These are phyloP conservation scores for Apocynum venetum DNA, from an alignment of 257 asterid species.

Conservation along the genomic window DNA sequence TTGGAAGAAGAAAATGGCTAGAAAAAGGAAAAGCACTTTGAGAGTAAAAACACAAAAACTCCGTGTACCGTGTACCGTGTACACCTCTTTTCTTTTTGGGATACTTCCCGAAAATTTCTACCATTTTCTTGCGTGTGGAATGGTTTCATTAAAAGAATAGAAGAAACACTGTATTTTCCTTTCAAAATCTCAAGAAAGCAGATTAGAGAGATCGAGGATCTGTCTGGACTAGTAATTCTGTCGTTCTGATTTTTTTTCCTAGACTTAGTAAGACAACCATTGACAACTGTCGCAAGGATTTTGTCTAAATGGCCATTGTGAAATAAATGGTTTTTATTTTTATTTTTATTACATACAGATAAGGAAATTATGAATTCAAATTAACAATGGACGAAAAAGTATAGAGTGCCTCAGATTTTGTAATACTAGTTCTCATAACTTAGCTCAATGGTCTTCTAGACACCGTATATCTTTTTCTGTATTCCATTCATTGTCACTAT, in stretches of 20 bases:
- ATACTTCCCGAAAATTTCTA: background rate
- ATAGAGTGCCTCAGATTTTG: no score
- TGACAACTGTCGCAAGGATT: background rate
- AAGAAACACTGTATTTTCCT: background rate
- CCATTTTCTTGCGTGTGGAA: background rate
- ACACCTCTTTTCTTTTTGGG: background rate
- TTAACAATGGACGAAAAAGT: no score
- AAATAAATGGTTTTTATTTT: no score
- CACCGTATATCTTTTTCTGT: no score
- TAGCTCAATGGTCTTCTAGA: no score
- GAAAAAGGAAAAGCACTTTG: background rate
- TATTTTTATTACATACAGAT: no score
- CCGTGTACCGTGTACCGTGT: accelerated
- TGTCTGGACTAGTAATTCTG: background rate
- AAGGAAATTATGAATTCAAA: no score
- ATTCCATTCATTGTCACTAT: no score
- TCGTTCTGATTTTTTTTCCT: no score
- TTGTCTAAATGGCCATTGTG: background rate
- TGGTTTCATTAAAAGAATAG: background rate
- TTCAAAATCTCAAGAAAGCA: background rate
- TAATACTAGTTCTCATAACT: no score
- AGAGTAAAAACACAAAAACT: background rate
- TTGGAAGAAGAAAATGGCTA: background rate
- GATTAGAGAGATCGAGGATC: no score
- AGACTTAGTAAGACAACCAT: background rate